phyloP scores from a whole-genome alignment of 129 eudicot species.

The Smallanthus sonchifolius region DNA sequence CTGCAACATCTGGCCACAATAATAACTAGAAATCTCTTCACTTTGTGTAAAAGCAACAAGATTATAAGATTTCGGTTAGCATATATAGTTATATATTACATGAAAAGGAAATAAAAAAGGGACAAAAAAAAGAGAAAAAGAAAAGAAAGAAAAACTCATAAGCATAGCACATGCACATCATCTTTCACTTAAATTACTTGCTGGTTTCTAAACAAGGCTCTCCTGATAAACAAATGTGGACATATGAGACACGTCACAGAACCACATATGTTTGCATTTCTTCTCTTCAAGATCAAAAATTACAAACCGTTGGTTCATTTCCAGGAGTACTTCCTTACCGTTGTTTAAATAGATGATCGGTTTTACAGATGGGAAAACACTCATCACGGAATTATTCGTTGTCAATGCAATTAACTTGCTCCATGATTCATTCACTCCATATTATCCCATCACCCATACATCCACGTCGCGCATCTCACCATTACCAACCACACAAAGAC shows the following conservation, averaged over 20 bases:
- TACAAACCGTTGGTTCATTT: constrained; percentile 3
- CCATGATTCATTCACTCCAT: constrained; percentile 42
- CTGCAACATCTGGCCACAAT: not conserved
- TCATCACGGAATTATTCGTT: not conserved
- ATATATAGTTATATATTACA: not conserved
- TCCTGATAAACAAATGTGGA: constrained; percentile 18
- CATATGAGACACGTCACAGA: not conserved
- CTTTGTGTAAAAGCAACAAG: not conserved
- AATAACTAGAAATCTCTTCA: too few relatives aligned
- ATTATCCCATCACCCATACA: constrained; percentile 28
- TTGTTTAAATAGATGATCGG: constrained; percentile 2
- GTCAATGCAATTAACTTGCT: constrained; percentile 10
- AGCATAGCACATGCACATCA: not conserved
- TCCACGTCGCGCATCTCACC: constrained; percentile 15
- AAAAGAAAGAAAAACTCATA: not conserved
- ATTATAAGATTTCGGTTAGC: not conserved
- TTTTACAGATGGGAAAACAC: not conserved
- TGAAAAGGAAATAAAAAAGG: not conserved
- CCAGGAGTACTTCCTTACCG: constrained; percentile 16
- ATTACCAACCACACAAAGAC: constrained; percentile 28
- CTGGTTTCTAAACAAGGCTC: constrained; percentile 18
- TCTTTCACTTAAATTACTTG: constrained; percentile 5
- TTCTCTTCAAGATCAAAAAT: constrained; percentile 11
- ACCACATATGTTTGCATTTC: not conserved
- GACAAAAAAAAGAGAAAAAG: not conserved